Conservation (phyloP, 352 stramenopile species). For the Achlya hypogyna region DNA sequence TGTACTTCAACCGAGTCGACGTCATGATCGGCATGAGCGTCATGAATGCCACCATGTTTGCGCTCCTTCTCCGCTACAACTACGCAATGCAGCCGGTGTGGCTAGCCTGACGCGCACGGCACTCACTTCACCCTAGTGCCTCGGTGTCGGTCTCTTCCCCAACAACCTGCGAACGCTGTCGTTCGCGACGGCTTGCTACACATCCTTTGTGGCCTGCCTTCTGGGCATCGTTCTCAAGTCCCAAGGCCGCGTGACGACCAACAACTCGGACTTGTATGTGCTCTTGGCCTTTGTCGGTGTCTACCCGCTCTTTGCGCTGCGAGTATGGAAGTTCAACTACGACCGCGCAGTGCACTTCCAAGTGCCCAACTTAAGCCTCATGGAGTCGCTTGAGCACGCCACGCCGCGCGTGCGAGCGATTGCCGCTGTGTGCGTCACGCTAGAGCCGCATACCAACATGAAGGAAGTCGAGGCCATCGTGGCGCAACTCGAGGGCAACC, state of each 20-base stretch:
- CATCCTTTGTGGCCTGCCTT: not conserved
- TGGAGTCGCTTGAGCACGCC: not conserved
- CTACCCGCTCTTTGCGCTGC: constrained; percentile 7
- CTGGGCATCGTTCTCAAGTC: not conserved
- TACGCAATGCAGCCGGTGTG: constrained; percentile 11
- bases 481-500: not conserved
- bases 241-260: not conserved
- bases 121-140: constrained; percentile 3
- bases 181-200: constrained; percentile 14
- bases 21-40: not conserved
- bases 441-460: not conserved
- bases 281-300: not conserved
- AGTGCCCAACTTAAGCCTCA: not conserved
- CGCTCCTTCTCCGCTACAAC: constrained; percentile 13
- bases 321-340: constrained; percentile 6
- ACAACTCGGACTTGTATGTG: not conserved
- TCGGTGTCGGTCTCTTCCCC: constrained; percentile 13
- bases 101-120: not conserved
- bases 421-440: not conserved
- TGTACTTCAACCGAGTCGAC: not conserved
- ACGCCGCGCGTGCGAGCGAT: constrained; percentile 1
- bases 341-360: not conserved
- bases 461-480: not conserved
- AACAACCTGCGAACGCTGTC: constrained; percentile 16
- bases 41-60: not conserved